Evolutionary conservation across 2,329 filamentous ascomycete genomes (phyloP), one percentile per base, ranked within the genome.

Genomic region (Aspergillus viridinutans): DNA sequence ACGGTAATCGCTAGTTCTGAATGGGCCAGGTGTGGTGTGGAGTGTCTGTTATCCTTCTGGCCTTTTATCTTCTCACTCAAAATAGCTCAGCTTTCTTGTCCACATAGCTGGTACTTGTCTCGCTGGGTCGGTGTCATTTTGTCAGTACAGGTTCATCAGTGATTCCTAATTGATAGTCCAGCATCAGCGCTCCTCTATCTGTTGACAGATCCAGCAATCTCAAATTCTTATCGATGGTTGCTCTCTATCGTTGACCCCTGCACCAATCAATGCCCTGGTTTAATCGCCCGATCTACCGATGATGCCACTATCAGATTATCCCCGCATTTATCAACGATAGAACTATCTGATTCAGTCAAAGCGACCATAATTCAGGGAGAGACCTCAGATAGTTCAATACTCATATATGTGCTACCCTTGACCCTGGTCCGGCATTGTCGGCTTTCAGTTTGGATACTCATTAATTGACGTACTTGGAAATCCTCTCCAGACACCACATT

Each of bases 301-400:
- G 42, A 45, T 45, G 12, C 42, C 42, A 58, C 52, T 38, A 59
- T 61, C 49, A 54, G 54, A 50, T 62, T 29, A 57, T 50, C 62
- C 61, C 62, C 62, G 62, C 60, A 62, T 56, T 43, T 55, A 49
- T 21, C 20, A 17, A 54, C 7, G 55, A 43, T 56, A 51, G 26
- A 17, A 38, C 17, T 25, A 29, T 35, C 49, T 25, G 42, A 21
- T 50, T 35, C 32, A 26, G 45, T 20, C n/a, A 12, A 25, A n/a
- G 49, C 51, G 47, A 9, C 6, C 21, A n/a, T 38, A 7, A 38
- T 17, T 38, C 32, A 38, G 32, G 32, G 5, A 17, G 6, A 38
- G 14, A 17, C 7, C 1, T 7, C 2, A 38, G 5, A 38, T 38
- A 17, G 14, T 17, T 38, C 32, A 38, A 3, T 38, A 38, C 14